A percentile compares a stretch with the other conserved stretches of the same genome.
phyloP scores from a whole-genome alignment of 78 protist species.

The Diacronema lutheri region DNA sequence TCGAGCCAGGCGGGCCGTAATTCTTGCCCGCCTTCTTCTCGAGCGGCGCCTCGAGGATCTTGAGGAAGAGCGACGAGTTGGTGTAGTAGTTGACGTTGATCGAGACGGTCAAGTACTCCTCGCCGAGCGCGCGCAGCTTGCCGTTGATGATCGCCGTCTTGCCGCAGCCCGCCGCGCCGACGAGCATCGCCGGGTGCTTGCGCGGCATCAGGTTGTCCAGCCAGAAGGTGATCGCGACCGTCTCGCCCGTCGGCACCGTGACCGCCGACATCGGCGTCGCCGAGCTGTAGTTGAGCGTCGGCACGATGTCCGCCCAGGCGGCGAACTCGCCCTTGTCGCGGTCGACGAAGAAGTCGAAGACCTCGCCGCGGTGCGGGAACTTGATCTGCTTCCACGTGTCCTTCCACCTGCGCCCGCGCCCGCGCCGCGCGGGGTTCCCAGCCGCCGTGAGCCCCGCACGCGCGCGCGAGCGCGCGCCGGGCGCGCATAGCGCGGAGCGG shows the following conservation, averaged over 20 bases:
- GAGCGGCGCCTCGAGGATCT: conserved; percentile 50
- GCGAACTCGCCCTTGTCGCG: conserved; percentile 13
- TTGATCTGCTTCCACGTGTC: conserved; percentile 51
- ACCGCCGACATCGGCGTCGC: conserved; percentile 5
- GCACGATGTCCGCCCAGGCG: conserved; percentile 56
- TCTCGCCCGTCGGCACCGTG: conserved; percentile 48
- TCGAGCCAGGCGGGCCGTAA: conserved; percentile 64
- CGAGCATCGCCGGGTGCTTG: conserved; percentile 43
- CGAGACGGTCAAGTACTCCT: conserved; percentile 1
- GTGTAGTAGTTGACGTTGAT: conserved; percentile 67
- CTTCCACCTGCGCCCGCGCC: no score
- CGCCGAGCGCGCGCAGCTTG: conserved; percentile 36
- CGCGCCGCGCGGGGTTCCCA: no score
- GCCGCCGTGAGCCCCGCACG: no score
- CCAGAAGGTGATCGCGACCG: conserved; percentile 24
- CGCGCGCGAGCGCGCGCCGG: no score
- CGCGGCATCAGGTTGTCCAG: conserved; percentile 31
- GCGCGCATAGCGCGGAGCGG: no score
- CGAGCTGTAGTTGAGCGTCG: conserved; percentile 34
- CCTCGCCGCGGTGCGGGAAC: conserved; percentile 48
- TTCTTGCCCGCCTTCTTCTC: conserved; percentile 51
- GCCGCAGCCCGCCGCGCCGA: conserved; percentile 68
- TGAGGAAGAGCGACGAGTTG: conserved; percentile 13
- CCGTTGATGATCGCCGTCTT: conserved; percentile 55
- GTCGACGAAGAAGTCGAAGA: conserved; percentile 51